Percentiles rank a stretch among this genome's conserved stretches.
These are phyloP conservation scores for Pythium utonaiense DNA, from an alignment of 352 stramenopile genomes.

Conservation along the genomic window DNA sequence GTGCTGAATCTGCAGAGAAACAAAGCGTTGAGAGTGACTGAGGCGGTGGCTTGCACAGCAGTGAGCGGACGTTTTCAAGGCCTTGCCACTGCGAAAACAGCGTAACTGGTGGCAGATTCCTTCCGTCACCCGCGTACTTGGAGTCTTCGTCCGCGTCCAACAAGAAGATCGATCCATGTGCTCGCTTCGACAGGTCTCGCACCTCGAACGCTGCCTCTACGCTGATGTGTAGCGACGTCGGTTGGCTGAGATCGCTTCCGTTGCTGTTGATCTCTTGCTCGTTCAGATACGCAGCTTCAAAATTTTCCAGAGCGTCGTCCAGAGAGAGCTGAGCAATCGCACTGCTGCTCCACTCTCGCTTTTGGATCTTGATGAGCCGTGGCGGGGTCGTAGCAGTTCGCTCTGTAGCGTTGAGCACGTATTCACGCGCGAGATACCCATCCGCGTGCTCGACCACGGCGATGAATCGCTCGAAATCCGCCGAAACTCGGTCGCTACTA, in stretches of 20 bases:
- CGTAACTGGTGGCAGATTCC: conserved; percentile 2
- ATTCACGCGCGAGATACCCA: conserved; percentile 20
- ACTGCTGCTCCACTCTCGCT: conserved; percentile 13
- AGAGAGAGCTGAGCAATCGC: conserved; percentile 20
- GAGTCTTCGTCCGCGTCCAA: conserved; percentile 4
- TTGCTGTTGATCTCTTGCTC: conserved; percentile 22
- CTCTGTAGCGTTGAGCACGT: not conserved
- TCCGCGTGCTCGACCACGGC: conserved; percentile 18
- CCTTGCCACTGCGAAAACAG: conserved; percentile 23
- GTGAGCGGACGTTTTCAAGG: conserved; percentile 26
- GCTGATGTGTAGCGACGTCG: conserved; percentile 11
- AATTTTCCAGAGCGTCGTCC: conserved; percentile 24
- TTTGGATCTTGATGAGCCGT: conserved; percentile 14
- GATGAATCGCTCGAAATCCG: conserved; percentile 4
- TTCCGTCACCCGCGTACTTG: not conserved
- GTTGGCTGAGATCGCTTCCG: not conserved
- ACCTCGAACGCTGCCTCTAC: conserved; percentile 22
- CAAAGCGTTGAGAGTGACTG: conserved; percentile 15
- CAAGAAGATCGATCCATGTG: conserved; percentile 8
- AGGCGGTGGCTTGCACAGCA: conserved; percentile 25
- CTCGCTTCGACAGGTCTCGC: conserved; percentile 4
- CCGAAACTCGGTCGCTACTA: not conserved
- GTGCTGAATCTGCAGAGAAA: conserved; percentile 5
- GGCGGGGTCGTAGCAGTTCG: not conserved
- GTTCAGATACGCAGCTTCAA: conserved; percentile 14